Conservation (phyloP, 208 protist species). For the Tritrichomonas foetus region DNA sequence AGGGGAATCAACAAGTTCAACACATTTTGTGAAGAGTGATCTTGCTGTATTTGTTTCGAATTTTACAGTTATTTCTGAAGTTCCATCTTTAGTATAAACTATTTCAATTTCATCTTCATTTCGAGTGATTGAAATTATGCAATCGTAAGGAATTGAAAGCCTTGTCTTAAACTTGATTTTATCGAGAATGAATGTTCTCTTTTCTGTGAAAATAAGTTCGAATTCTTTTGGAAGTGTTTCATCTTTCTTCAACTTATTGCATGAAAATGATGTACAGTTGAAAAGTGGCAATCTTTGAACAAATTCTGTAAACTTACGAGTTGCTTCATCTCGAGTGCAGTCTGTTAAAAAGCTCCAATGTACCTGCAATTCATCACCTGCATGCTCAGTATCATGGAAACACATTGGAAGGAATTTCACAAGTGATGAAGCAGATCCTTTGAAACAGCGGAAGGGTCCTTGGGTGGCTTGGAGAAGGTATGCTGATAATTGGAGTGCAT, state of each 20-base stretch:
- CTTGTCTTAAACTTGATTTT: constrained; percentile 19
- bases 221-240: background rate
- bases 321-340: background rate
- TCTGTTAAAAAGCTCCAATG: background rate
- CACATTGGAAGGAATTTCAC: background rate
- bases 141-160: background rate
- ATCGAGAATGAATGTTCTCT: background rate
- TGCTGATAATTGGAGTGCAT: background rate
- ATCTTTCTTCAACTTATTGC: background rate
- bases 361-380: background rate
- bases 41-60: background rate
- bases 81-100: background rate
- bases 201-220: constrained; percentile 18
- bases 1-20: background rate
- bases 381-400: background rate
- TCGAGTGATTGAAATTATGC: background rate
- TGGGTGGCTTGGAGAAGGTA: background rate
- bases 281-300: constrained; percentile 3
- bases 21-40: background rate
- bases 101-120: background rate
- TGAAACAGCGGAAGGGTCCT: background rate
- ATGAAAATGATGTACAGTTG: constrained; percentile 28
- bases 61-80: background rate
- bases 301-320: background rate
- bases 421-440: background rate